Evolutionary conservation across 495 filamentous ascomycete genomes (phyloP).

Genomic region (Bryoglossum gracile): DNA sequence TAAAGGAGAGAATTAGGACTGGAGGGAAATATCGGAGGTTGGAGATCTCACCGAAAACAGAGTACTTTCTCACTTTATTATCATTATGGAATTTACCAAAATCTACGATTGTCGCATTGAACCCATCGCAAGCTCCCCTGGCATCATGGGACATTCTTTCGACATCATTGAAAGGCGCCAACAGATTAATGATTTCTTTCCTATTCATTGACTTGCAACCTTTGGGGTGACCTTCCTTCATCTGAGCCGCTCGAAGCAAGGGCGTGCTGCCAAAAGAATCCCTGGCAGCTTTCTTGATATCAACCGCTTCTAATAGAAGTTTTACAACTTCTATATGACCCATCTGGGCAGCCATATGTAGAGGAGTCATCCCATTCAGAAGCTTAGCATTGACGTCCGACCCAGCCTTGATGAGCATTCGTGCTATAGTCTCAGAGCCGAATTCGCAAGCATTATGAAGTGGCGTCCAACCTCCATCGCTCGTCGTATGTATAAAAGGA

Average conservation of each 20-base stretch:
- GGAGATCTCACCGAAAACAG: slow-evolving; percentile 37
- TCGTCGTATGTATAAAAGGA: slow-evolving; percentile 45
- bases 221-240: no score
- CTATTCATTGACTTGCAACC: no score
- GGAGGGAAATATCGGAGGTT: background rate
- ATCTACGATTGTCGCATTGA: slow-evolving; percentile 61
- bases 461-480: slow-evolving; percentile 48
- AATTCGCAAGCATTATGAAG: slow-evolving; percentile 57
- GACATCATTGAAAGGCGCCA: slow-evolving; percentile 49
- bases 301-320: slow-evolving; percentile 40
- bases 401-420: slow-evolving; percentile 38
- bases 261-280: slow-evolving; percentile 58
- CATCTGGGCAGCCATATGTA: slow-evolving; percentile 55
- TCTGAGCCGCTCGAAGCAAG: slow-evolving; percentile 53
- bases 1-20: background rate
- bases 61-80: slow-evolving; percentile 47
- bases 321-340: slow-evolving; percentile 52
- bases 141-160: slow-evolving; percentile 46
- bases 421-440: slow-evolving; percentile 34
- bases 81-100: slow-evolving; percentile 62
- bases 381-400: slow-evolving; percentile 44
- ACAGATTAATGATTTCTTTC: slow-evolving; percentile 49
- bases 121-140: slow-evolving; percentile 48
- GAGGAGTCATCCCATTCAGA: slow-evolving; percentile 54
- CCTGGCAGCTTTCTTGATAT: slow-evolving; percentile 40